Evolutionary conservation across 1,139 yeast species (phyloP).

Genomic region (Arxiozyma slooffiae): DNA sequence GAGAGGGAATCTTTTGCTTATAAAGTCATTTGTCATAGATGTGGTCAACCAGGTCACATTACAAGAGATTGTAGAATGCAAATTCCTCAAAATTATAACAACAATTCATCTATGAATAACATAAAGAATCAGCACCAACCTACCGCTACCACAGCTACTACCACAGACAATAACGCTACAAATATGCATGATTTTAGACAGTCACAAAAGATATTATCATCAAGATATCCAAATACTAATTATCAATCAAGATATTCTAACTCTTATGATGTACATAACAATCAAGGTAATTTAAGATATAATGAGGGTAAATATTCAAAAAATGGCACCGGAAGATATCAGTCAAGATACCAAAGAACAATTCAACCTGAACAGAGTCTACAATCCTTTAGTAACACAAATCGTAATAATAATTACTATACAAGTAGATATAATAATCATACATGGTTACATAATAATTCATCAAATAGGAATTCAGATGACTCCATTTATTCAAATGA

Average conservation of each 20-base stretch:
- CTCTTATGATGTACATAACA: background rate
- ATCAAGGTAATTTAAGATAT: background rate
- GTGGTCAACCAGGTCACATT: conserved; percentile 80
- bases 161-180: conserved; percentile 1
- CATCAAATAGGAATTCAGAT: background rate
- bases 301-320: background rate
- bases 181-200: background rate
- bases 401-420: conserved; percentile 12
- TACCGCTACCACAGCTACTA: conserved; percentile 9
- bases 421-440: conserved; percentile 15
- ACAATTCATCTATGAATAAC: conserved; percentile 13
- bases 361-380: background rate
- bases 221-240: background rate
- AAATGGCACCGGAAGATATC: background rate
- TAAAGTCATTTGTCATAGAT: conserved; percentile 58
- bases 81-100: conserved; percentile 7
- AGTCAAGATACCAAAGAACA: conserved; percentile 5
- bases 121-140: background rate
- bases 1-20: conserved; percentile 44
- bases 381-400: conserved; percentile 4
- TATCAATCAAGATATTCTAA: background rate
- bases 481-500: background rate
- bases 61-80: conserved; percentile 66
- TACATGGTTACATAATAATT: background rate
- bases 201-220: background rate